These are phyloP conservation scores for Bryum argenteum DNA, from an alignment of 225 moss, liverwort and hornwort species.

Conservation along the genomic window DNA sequence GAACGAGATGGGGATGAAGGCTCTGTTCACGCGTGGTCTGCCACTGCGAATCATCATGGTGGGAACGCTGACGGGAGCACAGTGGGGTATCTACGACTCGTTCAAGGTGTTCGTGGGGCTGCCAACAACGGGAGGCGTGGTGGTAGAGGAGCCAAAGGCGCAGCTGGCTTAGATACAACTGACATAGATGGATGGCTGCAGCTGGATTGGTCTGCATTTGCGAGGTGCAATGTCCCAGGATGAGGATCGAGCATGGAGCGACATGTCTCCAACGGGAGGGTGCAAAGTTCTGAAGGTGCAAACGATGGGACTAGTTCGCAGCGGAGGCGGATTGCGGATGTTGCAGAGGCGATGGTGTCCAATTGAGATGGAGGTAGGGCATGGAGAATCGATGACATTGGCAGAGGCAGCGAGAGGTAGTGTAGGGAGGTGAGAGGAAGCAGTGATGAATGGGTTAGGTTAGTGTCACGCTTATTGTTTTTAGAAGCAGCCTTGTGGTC, in stretches of 20 bases:
- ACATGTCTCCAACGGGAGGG: not conserved
- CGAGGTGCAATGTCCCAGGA: not conserved
- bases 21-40: conserved; percentile 70
- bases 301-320: not conserved
- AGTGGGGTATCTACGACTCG: conserved; percentile 77
- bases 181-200: not conserved
- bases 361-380: too few species aligned
- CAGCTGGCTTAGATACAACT: conserved; percentile 27
- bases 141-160: conserved; percentile 52
- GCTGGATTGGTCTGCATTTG: not conserved
- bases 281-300: not conserved
- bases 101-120: conserved; percentile 80
- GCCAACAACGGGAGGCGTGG: conserved; percentile 67
- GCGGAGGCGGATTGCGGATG: conserved; percentile 16
- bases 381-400: not conserved
- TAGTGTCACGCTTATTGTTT: too few species aligned
- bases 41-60: conserved; percentile 78
- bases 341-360: not conserved
- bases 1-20: conserved; percentile 54
- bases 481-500: conserved; percentile 24
- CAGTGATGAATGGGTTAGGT: conserved; percentile 12
- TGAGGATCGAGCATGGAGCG: not conserved
- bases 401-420: conserved; percentile 20
- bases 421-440: conserved; percentile 27
- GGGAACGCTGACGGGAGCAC: conserved; percentile 71